Base-by-base conservation (phyloP, 495 filamentous ascomycete species). In the Annulohypoxylon nitens region DNA sequence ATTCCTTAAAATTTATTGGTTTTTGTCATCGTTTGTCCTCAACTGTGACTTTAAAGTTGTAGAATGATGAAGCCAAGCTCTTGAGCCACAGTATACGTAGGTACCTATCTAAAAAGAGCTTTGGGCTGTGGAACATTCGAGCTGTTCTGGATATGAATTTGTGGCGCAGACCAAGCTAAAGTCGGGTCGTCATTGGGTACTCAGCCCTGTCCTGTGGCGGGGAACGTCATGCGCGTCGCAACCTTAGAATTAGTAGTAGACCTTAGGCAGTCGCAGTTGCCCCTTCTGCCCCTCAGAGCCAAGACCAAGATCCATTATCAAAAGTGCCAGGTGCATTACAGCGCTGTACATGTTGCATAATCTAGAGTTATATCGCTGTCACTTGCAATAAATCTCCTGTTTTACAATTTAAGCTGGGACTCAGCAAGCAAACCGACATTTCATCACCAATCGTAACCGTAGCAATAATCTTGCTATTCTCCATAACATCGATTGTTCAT, bases 141-240 rank as follows among this genome's bases (percentile, higher is more conserved):
- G 9, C 16, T 34, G 4, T 25, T 9, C 14, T 39, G 9, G 25
- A 23, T 8, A 9, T 18, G 36, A 20, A 30, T 47, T 37, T 66
- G 68, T 67, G 63, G 69, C 69, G 54, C 48, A 71, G 69, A n/a
- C 45, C 54, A 41, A 48, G 25, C 33, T 55, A 39, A 23, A 33
- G 50, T 54, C 26, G 26, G 20, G 50, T 54, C 20, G 20, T 59
- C 33, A 25, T 23, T 20, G 34, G 41, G 23, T 23, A 34, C 61
- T 59, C 55, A 71, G 68, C 60, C 30, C 47, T 64, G 50, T 48
- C 30, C 30, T 57, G 74, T 68, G 71, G 67, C 71, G 75, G 66
- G 60, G 57, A 64, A 74, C 77, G 75, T 78, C 77, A 78, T 76
- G 57, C 61, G 47, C 64, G 73, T 75, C 73, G 76, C 76, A 75